Evolutionary conservation across 1,284 basidiomycete genomes (phyloP).

Genomic region (Cystobasidium pallidum): DNA sequence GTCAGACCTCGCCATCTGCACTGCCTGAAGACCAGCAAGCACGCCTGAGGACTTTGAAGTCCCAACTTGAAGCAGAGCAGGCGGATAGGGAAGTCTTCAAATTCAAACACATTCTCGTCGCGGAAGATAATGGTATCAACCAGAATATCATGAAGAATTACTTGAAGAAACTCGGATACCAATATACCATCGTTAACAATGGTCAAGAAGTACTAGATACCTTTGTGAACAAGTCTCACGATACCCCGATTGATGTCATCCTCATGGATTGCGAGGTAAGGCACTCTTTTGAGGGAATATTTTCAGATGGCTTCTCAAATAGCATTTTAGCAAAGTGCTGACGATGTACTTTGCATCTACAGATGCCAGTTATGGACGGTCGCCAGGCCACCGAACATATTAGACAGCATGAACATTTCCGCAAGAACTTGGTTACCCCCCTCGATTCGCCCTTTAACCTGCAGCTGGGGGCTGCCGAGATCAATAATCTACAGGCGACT

Average conservation of each 20-base stretch:
- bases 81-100: constrained; percentile 20
- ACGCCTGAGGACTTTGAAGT: background rate
- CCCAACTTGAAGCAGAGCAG: constrained; percentile 22
- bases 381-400: constrained; percentile 37
- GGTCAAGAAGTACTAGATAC: constrained; percentile 41
- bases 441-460: constrained; percentile 35
- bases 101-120: constrained; percentile 43
- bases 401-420: constrained; percentile 30
- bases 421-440: constrained; percentile 29
- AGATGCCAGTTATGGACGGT: constrained; percentile 41
- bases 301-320: background rate
- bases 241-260: constrained; percentile 30
- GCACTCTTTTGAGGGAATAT: too few relatives aligned
- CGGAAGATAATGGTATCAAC: constrained; percentile 45
- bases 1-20: constrained; percentile 10
- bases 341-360: background rate
- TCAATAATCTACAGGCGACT: constrained; percentile 48
- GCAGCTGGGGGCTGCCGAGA: constrained; percentile 56
- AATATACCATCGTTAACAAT: constrained; percentile 34
- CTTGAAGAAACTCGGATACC: constrained; percentile 35
- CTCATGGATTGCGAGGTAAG: constrained; percentile 44
- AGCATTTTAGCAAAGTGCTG: too few relatives aligned
- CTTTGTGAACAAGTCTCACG: constrained; percentile 28
- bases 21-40: constrained; percentile 30
- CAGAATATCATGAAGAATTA: constrained; percentile 43